Evolutionary conservation across 441 rosid species (phyloP), one percentile per base, ranked within the genome.

Genomic region (Viola pubescens): DNA sequence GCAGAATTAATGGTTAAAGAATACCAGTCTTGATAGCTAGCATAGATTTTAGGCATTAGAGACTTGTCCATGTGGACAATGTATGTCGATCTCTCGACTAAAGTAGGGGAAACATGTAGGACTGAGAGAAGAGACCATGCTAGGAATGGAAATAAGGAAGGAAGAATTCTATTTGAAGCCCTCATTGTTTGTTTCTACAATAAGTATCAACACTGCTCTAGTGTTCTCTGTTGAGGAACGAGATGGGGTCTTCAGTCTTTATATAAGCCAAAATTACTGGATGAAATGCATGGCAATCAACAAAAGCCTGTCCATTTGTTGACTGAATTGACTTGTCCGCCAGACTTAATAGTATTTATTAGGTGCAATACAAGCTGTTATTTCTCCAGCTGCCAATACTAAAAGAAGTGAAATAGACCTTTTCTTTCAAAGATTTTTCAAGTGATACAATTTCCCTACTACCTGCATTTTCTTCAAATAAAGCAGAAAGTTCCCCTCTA

Each of bases 61-160:
- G 82, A 77, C 59, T 70, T 69, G 74, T 81, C 86, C 83, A 79
- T 79, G 38, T 76, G 82, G 52, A 77, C 77, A 48, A 77, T 73
- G 41, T 77, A 69, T 14, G 74, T 68, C 9, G 71, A 54, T 40
- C 71, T 68, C 12, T 34, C 72, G 14, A 19, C 49, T 16, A 68
- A 75, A 47, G 12, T 14, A 19, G 75, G 58, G 13, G 54, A 13
- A 58, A 49, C 65, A 52, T 12, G 54, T 19, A 54, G 8, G 54
- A 14, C 37, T 16, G 65, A 64, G 8, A 68, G n/a, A 47, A 59
- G 43, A 49, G 6, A 9, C 49, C 39, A 69, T 8, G 53, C 6
- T 10, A 65, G 14, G 43, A 68, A 56, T 10, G 57, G 6, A 6
- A 55, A 39, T 37, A 47, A 47, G 1, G 49, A 37, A 61, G 47